Conservation (phyloP, 495 filamentous ascomycete species). For the Neurospora sp. region DNA sequence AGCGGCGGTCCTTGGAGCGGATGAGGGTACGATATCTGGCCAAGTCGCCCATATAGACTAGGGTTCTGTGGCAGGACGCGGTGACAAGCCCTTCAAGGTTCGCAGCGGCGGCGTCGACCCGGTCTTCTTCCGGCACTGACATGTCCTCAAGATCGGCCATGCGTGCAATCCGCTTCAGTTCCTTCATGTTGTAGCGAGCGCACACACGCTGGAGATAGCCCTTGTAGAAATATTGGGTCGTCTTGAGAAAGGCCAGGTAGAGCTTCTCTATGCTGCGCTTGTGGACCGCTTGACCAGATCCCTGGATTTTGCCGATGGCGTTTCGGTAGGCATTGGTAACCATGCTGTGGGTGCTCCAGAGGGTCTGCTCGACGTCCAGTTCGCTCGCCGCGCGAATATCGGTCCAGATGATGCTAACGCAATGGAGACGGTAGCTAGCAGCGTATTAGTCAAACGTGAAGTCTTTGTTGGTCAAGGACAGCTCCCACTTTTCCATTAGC, state of each 20-base stretch:
- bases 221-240: constrained; percentile 76
- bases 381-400: constrained; percentile 61
- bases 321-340: constrained; percentile 71
- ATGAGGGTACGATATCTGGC: constrained; percentile 63
- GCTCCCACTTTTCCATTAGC: constrained; percentile 47
- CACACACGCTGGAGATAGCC: constrained; percentile 72
- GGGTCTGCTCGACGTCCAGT: constrained; percentile 51
- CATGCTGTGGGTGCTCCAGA: constrained; percentile 72
- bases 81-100: constrained; percentile 49
- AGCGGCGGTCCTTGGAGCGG: constrained; percentile 55
- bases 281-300: constrained; percentile 55
- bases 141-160: constrained; percentile 51
- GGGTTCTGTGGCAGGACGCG: constrained; percentile 67
- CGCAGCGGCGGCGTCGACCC: constrained; percentile 32
- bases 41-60: constrained; percentile 83
- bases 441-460: constrained; percentile 20
- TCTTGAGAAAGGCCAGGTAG: constrained; percentile 77
- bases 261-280: constrained; percentile 68
- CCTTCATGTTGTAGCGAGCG: constrained; percentile 59
- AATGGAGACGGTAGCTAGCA: constrained; percentile 56
- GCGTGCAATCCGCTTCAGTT: constrained; percentile 61
- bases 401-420: constrained; percentile 59
- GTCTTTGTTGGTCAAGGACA: neutral
- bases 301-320: constrained; percentile 34
- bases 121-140: constrained; percentile 22